Conservation (phyloP, 2,329 filamentous ascomycete genomes). For the Parastagonospora avenae region DNA sequence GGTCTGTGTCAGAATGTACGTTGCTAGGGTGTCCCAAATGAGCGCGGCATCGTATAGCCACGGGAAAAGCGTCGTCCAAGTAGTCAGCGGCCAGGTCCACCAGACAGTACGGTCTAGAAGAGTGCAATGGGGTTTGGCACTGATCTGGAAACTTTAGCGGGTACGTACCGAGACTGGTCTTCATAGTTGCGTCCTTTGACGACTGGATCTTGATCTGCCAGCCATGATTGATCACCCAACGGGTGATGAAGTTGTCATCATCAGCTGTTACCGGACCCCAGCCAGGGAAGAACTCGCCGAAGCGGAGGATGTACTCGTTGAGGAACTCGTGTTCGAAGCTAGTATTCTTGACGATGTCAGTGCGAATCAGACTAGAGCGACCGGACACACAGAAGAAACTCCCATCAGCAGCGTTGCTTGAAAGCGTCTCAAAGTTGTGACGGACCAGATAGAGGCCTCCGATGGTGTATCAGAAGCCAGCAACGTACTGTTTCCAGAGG, state of each 20-base stretch:
- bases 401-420: constrained; percentile 38
- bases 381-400: constrained; percentile 42
- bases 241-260: constrained; percentile 56
- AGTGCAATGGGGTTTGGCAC: constrained; percentile 28
- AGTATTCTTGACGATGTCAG: constrained; percentile 23
- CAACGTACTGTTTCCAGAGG: constrained; percentile 10
- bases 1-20: constrained; percentile 13
- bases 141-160: constrained; percentile 23
- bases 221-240: constrained; percentile 54
- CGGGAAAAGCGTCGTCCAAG: constrained; percentile 29
- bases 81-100: constrained; percentile 28
- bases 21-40: constrained; percentile 23
- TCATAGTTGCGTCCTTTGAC: constrained; percentile 53
- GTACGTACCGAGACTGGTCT: constrained; percentile 51
- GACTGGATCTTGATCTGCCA: constrained; percentile 61
- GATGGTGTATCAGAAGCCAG: constrained; percentile 30
- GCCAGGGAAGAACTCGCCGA: constrained; percentile 8
- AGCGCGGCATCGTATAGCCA: constrained; percentile 34
- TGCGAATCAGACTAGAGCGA: constrained; percentile 32
- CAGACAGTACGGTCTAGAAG: constrained; percentile 27
- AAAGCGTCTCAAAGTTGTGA: constrained; percentile 41
- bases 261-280: constrained; percentile 31
- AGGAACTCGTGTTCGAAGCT: constrained; percentile 25
- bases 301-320: constrained; percentile 22
- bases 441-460: constrained; percentile 36